A percentile compares a stretch with the other conserved stretches of the same genome.
Evolutionary conservation across 2,329 filamentous ascomycete species (phyloP).

Genomic region (Diplodia corticola): DNA sequence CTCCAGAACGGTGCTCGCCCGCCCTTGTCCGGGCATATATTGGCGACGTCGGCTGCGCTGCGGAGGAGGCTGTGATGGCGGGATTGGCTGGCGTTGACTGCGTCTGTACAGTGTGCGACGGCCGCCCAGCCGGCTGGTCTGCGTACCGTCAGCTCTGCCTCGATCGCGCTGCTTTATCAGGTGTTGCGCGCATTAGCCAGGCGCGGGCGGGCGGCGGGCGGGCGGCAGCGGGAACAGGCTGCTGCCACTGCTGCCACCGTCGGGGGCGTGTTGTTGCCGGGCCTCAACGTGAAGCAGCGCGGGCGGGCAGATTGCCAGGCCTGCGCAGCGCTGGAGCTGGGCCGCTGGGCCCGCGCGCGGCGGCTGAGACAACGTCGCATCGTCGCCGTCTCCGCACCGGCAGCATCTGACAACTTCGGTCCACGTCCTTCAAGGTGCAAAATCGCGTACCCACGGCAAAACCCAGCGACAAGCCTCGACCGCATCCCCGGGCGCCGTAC

Average conservation of each 20-base stretch:
- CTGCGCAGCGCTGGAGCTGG: neutral
- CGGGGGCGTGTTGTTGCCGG: no score
- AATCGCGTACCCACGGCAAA: conserved; percentile 20
- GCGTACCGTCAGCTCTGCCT: conserved; percentile 6
- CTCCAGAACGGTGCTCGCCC: conserved; percentile 5
- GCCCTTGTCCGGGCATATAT: conserved; percentile 18
- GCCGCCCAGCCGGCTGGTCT: neutral
- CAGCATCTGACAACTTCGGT: conserved; percentile 21
- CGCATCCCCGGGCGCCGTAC: conserved; percentile 15
- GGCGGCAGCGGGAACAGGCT: neutral
- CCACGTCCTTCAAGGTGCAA: conserved; percentile 18
- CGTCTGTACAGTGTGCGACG: conserved; percentile 11
- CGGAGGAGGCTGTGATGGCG: conserved; percentile 12
- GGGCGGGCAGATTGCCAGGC: conserved; percentile 3
- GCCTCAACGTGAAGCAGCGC: neutral
- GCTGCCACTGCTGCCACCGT: no score
- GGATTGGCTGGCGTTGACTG: conserved; percentile 4
- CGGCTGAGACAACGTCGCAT: conserved; percentile 20
- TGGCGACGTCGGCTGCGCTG: conserved; percentile 8
- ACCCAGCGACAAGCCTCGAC: conserved; percentile 17
- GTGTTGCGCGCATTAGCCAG: neutral
- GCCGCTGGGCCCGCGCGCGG: conserved; percentile 7
- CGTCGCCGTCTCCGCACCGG: conserved; percentile 19
- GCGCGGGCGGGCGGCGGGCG: neutral
- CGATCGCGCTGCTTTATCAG: conserved; percentile 13